These are phyloP conservation scores for Fusarium caatingaense DNA, from an alignment of 2,329 filamentous ascomycete genomes.

Conservation along the genomic window DNA sequence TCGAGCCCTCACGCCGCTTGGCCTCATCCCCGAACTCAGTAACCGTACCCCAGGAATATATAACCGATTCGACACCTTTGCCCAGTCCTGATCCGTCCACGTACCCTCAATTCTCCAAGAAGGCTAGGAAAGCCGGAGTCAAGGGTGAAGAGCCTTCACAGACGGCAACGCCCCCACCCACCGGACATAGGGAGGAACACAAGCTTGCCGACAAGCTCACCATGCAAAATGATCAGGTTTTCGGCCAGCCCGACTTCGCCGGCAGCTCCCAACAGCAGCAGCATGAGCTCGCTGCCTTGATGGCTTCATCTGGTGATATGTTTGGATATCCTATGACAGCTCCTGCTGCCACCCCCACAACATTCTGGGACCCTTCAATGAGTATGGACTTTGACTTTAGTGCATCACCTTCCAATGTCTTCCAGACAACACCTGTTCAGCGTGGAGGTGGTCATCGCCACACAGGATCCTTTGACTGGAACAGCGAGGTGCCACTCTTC, in stretches of 20 bases:
- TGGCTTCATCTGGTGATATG: constrained; percentile 63
- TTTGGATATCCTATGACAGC: constrained; percentile 72
- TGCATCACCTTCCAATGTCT: constrained; percentile 57
- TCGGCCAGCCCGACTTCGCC: constrained; percentile 63
- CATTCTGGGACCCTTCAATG: constrained; percentile 71
- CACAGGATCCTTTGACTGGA: constrained; percentile 68
- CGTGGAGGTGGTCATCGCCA: constrained; percentile 54
- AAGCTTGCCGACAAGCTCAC: constrained; percentile 65
- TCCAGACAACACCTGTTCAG: constrained; percentile 49
- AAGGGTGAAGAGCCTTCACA: constrained; percentile 57
- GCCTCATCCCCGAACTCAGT: constrained; percentile 67
- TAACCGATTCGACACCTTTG: constrained; percentile 44
- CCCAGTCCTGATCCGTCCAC: constrained; percentile 47
- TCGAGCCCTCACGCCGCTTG: constrained; percentile 68
- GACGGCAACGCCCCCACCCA: constrained; percentile 70
- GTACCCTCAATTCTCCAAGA: constrained; percentile 55
- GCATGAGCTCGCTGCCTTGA: constrained; percentile 61
- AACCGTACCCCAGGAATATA: constrained; percentile 48
- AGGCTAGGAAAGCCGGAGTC: constrained; percentile 56
- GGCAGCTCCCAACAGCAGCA: constrained; percentile 56
- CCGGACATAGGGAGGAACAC: constrained; percentile 65
- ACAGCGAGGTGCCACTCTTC: constrained; percentile 65
- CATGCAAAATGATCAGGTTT: constrained; percentile 70
- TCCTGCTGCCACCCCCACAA: constrained; percentile 61
- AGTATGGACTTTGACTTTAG: constrained; percentile 71